A percentile compares a stretch with the other conserved stretches of the same genome.
phyloP scores from a whole-genome alignment of 495 filamentous ascomycete species.

The Penicillium longicatenatum region DNA sequence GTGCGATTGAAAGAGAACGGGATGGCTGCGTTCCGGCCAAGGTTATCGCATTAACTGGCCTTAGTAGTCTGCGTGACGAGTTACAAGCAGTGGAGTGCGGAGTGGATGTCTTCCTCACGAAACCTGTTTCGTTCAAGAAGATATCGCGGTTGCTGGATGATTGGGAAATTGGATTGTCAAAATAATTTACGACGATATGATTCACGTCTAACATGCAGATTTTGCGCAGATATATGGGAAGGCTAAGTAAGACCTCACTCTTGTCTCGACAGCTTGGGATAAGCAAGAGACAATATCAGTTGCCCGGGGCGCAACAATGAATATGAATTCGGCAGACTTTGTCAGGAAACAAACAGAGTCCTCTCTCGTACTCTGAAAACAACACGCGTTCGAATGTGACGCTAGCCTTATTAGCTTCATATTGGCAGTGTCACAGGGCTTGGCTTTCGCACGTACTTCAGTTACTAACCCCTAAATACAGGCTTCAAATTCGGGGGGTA shows the following conservation, averaged over 20 bases:
- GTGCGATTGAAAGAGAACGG: constrained; percentile 55
- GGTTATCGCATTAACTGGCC: constrained; percentile 71
- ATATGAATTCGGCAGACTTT: background rate
- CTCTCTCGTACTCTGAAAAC: background rate
- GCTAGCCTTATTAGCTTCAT: background rate
- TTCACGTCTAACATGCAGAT: background rate
- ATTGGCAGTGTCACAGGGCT: background rate
- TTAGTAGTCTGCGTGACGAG: constrained; percentile 60
- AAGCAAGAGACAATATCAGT: background rate
- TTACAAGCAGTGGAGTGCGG: constrained; percentile 63
- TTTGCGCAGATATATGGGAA: background rate
- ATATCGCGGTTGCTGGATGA: constrained; percentile 16
- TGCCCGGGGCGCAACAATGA: background rate
- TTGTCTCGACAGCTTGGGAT: background rate
- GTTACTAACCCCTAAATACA: background rate
- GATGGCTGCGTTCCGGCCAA: constrained; percentile 34
- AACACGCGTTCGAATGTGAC: background rate
- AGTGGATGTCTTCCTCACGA: constrained; percentile 70
- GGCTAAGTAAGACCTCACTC: background rate
- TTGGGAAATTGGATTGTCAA: background rate
- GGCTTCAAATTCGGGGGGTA: background rate
- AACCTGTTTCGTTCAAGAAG: constrained; percentile 59
- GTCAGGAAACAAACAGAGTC: background rate
- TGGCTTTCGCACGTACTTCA: background rate
- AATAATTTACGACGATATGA: background rate